Evolutionary conservation across 805 yeast species (phyloP), one percentile per base, ranked within the genome.

Genomic region (Yarrowia alimentaria): DNA sequence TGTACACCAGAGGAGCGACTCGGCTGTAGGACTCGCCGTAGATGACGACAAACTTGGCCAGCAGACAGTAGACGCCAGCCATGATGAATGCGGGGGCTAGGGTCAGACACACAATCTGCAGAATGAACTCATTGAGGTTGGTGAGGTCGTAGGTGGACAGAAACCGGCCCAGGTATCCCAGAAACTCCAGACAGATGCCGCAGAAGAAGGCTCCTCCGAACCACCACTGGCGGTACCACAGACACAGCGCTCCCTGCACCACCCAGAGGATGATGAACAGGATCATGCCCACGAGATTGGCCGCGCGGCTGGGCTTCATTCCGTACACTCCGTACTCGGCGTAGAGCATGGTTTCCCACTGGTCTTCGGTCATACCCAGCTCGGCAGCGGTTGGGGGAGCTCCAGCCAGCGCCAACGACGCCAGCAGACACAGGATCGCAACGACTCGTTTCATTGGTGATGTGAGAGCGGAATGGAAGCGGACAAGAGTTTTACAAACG

Each of bases 21-120:
- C 62, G 53, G 5, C 87, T 78, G 55, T 67, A 79, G n/a, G 66
- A 60, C 54, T 71, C 68, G 2, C 86, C 87, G 60, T 77, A 79
- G 1, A 85, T 64, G 24, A 45, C 78, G 31, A 83, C 69, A 43
- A 83, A 59, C 62, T 85, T 83, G 2, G 84, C 88, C 56, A 88
- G 67, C 42, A 81, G 70, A 59, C 75, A 83, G 66, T 88, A 88
- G 3, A 87, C 71, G 1, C 91, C 95, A 2, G 86, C 96, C 83
- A 85, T 83, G 34, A 84, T 72, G 62, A 88, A 82, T 18, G 85
- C 86, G 0, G 96, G 96, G 0, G 88, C 90, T 43, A 88, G 66
- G 0, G 91, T 84, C 48, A 86, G 67, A 59, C 81, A 73, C 42
- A 81, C 75, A 53, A 82, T 74, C 64, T 88, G 94, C 58, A 81